Evolutionary conservation across 768 basidiomycete species (phyloP).

Genomic region (Rhodotorula taiwanensis): DNA sequence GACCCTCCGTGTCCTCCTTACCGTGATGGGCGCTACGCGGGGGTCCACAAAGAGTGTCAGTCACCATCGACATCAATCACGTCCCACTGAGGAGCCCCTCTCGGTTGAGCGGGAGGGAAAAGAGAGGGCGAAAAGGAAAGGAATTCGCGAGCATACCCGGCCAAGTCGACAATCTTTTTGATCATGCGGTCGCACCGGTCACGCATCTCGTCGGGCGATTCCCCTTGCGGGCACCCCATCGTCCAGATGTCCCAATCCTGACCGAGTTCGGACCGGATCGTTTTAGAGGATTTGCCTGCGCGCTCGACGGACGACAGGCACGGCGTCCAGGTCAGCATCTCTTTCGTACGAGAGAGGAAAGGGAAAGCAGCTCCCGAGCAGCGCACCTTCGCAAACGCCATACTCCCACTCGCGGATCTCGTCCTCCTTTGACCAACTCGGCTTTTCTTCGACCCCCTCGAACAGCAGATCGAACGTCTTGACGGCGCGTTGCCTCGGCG

Average conservation of each 20-base stretch:
- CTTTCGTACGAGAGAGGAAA: constrained; percentile 61
- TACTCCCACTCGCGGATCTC: constrained; percentile 78
- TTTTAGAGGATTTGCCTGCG: constrained; percentile 41
- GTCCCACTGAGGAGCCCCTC: constrained; percentile 19
- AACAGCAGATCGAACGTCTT: constrained; percentile 79
- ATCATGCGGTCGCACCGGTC: constrained; percentile 70
- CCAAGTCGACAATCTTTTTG: constrained; percentile 52
- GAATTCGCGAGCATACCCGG: constrained; percentile 1
- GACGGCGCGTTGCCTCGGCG: constrained; percentile 79
- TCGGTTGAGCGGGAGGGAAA: neutral
- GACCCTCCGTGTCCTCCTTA: constrained; percentile 61
- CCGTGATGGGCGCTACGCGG: constrained; percentile 62
- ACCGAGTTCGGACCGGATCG: constrained; percentile 39
- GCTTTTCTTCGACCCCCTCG: constrained; percentile 49
- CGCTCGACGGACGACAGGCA: too few relatives aligned
- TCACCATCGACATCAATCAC: too few relatives aligned
- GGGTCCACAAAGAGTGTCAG: too few relatives aligned
- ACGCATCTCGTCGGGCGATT: constrained; percentile 72
- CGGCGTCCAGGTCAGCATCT: constrained; percentile 53
- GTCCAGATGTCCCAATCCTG: constrained; percentile 56
- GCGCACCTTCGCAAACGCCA: constrained; percentile 49
- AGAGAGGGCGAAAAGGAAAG: neutral
- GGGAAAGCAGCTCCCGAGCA: constrained; percentile 37
- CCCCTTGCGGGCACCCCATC: constrained; percentile 67
- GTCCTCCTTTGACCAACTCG: constrained; percentile 55